These are phyloP conservation scores for Ogataea kodamae DNA, from an alignment of 805 yeast species.

Conservation along the genomic window DNA sequence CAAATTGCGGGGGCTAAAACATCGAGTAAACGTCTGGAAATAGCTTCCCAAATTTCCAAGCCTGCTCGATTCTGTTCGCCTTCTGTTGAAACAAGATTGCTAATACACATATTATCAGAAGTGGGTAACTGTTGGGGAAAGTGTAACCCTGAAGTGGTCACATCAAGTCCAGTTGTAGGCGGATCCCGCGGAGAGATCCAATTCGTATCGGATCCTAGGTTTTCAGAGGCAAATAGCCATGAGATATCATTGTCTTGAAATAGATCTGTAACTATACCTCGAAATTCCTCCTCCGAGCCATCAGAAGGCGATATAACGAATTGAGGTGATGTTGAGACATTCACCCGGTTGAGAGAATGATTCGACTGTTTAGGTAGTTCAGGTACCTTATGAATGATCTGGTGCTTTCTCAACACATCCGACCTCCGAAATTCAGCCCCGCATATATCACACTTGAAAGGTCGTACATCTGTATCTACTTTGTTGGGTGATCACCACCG, in stretches of 20 bases:
- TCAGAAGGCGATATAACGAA: slow-evolving; percentile 1
- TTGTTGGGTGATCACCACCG: too few relatives aligned
- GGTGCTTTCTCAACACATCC: slow-evolving; percentile 10
- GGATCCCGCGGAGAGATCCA: too few relatives aligned
- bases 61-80: too few relatives aligned
- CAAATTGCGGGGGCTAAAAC: background rate
- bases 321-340: too few relatives aligned
- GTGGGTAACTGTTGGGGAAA: too few relatives aligned
- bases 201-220: too few relatives aligned
- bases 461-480: slow-evolving; percentile 1
- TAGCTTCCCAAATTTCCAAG: too few relatives aligned
- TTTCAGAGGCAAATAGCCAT: slow-evolving; percentile 26
- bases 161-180: slow-evolving; percentile 11
- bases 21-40: background rate
- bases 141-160: too few relatives aligned
- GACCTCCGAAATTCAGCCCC: slow-evolving; percentile 7
- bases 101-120: too few relatives aligned
- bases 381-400: slow-evolving; percentile 1
- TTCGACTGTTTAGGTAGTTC: too few relatives aligned
- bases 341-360: too few relatives aligned
- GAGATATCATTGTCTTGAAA: slow-evolving; percentile 23
- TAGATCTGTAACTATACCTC: slow-evolving; percentile 8
- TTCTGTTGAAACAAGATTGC: too few relatives aligned
- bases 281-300: slow-evolving; percentile 3
- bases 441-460: slow-evolving; percentile 9